These are phyloP conservation scores for Eucalyptus coolabah DNA, from an alignment of 345 rosid species.

Conservation along the genomic window DNA sequence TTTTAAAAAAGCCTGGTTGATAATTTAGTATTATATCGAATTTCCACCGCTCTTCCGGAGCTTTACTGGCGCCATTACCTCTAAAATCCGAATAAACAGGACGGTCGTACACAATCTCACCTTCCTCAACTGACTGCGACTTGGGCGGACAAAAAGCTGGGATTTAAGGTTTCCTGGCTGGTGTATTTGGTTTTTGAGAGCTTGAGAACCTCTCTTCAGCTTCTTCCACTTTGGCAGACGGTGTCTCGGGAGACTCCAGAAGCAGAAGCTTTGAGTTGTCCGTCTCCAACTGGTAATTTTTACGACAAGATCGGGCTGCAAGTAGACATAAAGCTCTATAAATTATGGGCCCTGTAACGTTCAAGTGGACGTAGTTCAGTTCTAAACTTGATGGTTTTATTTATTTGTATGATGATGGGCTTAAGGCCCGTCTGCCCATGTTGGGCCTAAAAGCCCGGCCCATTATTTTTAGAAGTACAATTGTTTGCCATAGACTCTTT, in stretches of 20 bases:
- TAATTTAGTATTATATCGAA: background rate
- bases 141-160: constrained; percentile 33
- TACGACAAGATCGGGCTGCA: constrained; percentile 58
- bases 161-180: constrained; percentile 19
- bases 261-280: constrained; percentile 48
- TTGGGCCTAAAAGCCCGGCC: too few relatives aligned
- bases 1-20: background rate
- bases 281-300: constrained; percentile 73
- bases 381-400: background rate
- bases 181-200: constrained; percentile 26
- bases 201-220: constrained; percentile 48
- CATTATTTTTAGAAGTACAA: too few relatives aligned
- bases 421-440: too few relatives aligned
- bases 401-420: too few relatives aligned
- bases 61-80: background rate
- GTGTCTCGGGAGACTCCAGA: constrained; percentile 43
- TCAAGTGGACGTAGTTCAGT: background rate
- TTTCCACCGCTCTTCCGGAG: background rate
- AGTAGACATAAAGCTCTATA: background rate
- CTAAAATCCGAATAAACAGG: background rate
- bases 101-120: background rate
- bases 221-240: constrained; percentile 52
- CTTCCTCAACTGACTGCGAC: constrained; percentile 38
- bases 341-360: background rate
- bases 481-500: background rate